Evolutionary conservation across 164 flowering plant genomes (phyloP), one percentile per base, ranked within the genome.

Genomic region (Pachysandra terminalis): DNA sequence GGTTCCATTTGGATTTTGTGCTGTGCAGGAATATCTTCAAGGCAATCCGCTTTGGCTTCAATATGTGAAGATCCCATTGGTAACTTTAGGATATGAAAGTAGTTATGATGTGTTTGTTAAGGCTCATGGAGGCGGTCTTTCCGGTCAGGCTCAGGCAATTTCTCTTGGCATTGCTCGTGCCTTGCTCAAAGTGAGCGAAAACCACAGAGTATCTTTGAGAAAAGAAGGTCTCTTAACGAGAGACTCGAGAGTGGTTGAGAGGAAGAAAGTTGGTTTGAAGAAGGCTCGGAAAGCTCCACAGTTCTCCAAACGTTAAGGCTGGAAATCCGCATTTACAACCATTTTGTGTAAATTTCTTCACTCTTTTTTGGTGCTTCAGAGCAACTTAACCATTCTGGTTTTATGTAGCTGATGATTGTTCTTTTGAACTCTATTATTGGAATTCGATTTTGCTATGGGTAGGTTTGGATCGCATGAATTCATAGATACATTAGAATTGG

Each of bases 71-170:
- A 78, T 84, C 21, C 98, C 98, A 9, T 71, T 95, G 72, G 78
- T 73, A 12, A 81, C 88, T 8, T 59, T 95, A 73, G 97, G 97
- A 21, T 90, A 84, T 65, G 97, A 89, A 73, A 81, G 26, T 24
- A 89, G 82, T 71, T 92, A 89, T 58, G 97, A 95, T 75, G 93
- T 92, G 19, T 92, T 95, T 76, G 96, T 95, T 15, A 92, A 95
- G 77, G 98, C 98, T 26, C 93, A 95, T 35, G 99, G 99, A 5
- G 98, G 97, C 59, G 97, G 98, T 28, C 93, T 95, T 22, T 82
- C 96, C 45, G 99, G 99, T 68, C 98, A 92, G 79, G 94, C 99
- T 66, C 99, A 95, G 79, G 99, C 98, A 19, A 90, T 95, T 61
- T 79, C 94, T 61, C 92, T 92, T 64, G 98, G 98, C 22, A 67